Conservation (phyloP, 768 basidiomycete species). For the Mycena floridula region DNA sequence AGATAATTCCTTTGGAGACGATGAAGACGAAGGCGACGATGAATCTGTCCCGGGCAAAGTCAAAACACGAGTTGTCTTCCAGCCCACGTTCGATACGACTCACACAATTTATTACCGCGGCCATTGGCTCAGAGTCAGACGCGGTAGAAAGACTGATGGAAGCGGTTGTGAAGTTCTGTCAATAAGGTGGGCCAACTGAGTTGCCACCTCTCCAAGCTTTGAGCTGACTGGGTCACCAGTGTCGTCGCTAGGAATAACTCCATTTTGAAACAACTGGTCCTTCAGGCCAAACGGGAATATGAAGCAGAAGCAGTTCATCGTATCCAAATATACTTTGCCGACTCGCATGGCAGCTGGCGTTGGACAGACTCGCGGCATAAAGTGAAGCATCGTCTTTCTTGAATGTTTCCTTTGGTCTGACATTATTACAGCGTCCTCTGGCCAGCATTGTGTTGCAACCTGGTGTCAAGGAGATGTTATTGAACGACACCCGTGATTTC, state of each 20-base stretch:
- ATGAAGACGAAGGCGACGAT: slow-evolving; percentile 49
- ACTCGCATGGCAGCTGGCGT: slow-evolving; percentile 82
- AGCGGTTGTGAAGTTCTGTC: slow-evolving; percentile 69
- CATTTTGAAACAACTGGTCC: slow-evolving; percentile 82
- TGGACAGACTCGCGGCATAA: slow-evolving; percentile 65
- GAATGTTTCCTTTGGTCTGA: slow-evolving; percentile 43
- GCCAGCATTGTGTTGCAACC: slow-evolving; percentile 81
- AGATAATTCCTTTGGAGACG: slow-evolving; percentile 52
- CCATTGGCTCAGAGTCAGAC: slow-evolving; percentile 75
- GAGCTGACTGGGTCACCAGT: slow-evolving; percentile 25
- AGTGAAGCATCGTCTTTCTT: background rate
- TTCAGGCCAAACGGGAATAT: slow-evolving; percentile 86
- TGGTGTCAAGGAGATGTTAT: slow-evolving; percentile 86
- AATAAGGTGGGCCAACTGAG: slow-evolving; percentile 46
- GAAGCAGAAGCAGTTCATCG: slow-evolving; percentile 83
- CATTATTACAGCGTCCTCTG: slow-evolving; percentile 88
- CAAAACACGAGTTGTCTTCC: slow-evolving; percentile 81
- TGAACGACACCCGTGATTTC: slow-evolving; percentile 78
- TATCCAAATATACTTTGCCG: slow-evolving; percentile 87
- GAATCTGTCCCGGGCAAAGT: slow-evolving; percentile 48
- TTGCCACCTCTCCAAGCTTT: slow-evolving; percentile 6
- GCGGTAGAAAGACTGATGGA: slow-evolving; percentile 64
- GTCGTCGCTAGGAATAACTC: slow-evolving; percentile 81
- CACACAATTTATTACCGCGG: slow-evolving; percentile 85
- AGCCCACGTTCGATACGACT: slow-evolving; percentile 82